Conservation (phyloP, 2,329 filamentous ascomycete genomes). For the Fusarium sacchari region DNA sequence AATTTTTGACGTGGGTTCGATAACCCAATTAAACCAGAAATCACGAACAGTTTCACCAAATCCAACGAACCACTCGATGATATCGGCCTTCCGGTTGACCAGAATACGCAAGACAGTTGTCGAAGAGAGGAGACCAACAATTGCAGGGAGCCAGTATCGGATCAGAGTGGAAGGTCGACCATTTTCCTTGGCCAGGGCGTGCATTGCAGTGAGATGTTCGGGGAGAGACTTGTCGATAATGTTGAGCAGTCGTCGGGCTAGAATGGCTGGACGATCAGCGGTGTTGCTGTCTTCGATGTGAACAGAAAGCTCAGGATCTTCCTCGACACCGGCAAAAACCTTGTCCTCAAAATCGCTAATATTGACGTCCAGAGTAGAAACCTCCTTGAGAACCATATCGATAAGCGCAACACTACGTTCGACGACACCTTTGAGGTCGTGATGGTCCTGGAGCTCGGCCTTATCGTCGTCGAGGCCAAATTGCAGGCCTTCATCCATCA, state of each 20-base stretch:
- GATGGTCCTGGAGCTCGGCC: slow-evolving; percentile 59
- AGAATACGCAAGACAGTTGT: slow-evolving; percentile 86
- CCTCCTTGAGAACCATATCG: slow-evolving; percentile 82
- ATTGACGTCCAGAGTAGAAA: slow-evolving; percentile 70
- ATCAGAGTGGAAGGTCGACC: slow-evolving; percentile 80
- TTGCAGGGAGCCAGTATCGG: slow-evolving; percentile 88
- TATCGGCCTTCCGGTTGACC: slow-evolving; percentile 77
- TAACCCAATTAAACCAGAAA: slow-evolving; percentile 97
- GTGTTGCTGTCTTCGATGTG: slow-evolving; percentile 59
- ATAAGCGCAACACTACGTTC: slow-evolving; percentile 85
- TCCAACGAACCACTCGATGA: slow-evolving; percentile 82
- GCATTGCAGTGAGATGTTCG: slow-evolving; percentile 68
- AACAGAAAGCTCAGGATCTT: slow-evolving; percentile 67
- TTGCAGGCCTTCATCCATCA: slow-evolving; percentile 86
- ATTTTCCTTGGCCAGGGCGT: slow-evolving; percentile 67
- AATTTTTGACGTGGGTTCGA: slow-evolving; percentile 84
- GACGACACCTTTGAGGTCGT: slow-evolving; percentile 75
- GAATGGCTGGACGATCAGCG: slow-evolving; percentile 63
- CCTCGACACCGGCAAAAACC: slow-evolving; percentile 70
- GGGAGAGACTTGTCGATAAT: slow-evolving; percentile 78
- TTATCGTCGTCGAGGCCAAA: slow-evolving; percentile 71
- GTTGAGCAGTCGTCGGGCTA: slow-evolving; percentile 73
- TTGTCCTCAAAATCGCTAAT: slow-evolving; percentile 72
- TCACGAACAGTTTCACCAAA: slow-evolving; percentile 82
- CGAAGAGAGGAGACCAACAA: slow-evolving; percentile 78